Percentiles rank a stretch among this genome's conserved stretches.
phyloP scores from a whole-genome alignment of 2,329 filamentous ascomycete genomes.

The Fusarium falciforme region DNA sequence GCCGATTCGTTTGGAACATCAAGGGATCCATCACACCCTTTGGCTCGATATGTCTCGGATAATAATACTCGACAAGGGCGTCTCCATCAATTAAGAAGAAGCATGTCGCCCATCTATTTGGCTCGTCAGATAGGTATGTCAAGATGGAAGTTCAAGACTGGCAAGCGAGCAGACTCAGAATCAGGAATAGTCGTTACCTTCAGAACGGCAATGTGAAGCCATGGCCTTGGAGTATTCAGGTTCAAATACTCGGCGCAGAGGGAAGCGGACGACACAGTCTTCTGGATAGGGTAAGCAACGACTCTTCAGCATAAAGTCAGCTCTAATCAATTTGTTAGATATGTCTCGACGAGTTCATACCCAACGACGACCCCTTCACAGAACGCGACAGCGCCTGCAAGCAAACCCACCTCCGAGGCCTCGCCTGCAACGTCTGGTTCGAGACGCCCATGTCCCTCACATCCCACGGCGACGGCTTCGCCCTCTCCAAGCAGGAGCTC shows the following conservation, averaged over 20 bases:
- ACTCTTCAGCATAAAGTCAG: background rate
- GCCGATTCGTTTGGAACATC: background rate
- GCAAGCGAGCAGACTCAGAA: slow-evolving; percentile 27
- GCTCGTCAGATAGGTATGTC: background rate
- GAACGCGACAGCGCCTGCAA: slow-evolving; percentile 10
- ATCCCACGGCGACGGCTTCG: slow-evolving; percentile 2
- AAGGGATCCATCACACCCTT: background rate
- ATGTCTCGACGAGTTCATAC: slow-evolving; percentile 12
- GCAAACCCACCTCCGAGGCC: slow-evolving; percentile 8
- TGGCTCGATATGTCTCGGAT: background rate
- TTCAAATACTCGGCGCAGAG: slow-evolving; percentile 31
- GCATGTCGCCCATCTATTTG: background rate
- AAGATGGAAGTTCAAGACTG: slow-evolving; percentile 31
- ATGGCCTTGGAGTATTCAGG: slow-evolving; percentile 27
- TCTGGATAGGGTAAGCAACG: slow-evolving; percentile 19
- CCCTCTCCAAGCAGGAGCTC: slow-evolving; percentile 12
- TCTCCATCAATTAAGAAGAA: background rate
- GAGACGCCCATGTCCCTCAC: slow-evolving; percentile 19
- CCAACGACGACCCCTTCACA: background rate
- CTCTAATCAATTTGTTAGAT: slow-evolving; percentile 7
- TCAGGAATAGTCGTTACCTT: slow-evolving; percentile 26
- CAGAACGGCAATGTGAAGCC: slow-evolving; percentile 22
- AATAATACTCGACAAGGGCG: background rate
- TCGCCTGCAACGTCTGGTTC: slow-evolving; percentile 26
- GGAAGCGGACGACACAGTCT: slow-evolving; percentile 23